phyloP scores from a whole-genome alignment of 306 rosid genomes.

The Trifolium subterraneum region DNA sequence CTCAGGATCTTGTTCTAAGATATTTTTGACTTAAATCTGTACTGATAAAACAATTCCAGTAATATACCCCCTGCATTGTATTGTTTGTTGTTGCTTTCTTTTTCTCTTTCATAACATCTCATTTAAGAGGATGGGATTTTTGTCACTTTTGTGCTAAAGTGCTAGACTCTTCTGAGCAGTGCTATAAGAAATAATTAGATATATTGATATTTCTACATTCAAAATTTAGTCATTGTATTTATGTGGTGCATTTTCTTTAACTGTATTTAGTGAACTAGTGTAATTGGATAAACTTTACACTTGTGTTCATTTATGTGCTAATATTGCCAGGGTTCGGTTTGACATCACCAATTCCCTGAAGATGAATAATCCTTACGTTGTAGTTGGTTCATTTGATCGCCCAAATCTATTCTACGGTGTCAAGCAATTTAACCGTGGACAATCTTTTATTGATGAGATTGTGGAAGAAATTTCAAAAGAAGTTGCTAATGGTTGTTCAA shows the following conservation, averaged over 20 bases:
- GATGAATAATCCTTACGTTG: constrained; percentile 68
- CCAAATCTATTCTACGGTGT: constrained; percentile 85
- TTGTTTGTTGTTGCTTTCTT: constrained; percentile 16
- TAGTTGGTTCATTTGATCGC: constrained; percentile 86
- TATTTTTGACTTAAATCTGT: background rate
- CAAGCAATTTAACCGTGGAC: constrained; percentile 68
- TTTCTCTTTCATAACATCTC: background rate
- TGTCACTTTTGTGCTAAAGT: background rate
- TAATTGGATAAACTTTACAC: constrained; percentile 14
- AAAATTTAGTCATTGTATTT: constrained; percentile 27
- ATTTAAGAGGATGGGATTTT: background rate
- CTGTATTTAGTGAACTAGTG: constrained; percentile 5
- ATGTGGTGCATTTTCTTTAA: constrained; percentile 22
- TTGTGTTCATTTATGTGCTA: constrained; percentile 29
- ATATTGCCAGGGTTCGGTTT: constrained; percentile 71
- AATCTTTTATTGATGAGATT: constrained; percentile 66
- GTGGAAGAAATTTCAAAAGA: constrained; percentile 67
- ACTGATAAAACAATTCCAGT: background rate
- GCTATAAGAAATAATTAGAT: background rate
- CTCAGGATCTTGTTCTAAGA: background rate
- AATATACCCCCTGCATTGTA: background rate
- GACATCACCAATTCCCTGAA: constrained; percentile 79
- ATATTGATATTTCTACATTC: constrained; percentile 28
- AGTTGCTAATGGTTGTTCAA: constrained; percentile 67
- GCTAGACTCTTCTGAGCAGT: background rate